These are phyloP conservation scores for Climacium dendroides DNA, from an alignment of 225 moss, liverwort and hornwort genomes.

Conservation along the genomic window DNA sequence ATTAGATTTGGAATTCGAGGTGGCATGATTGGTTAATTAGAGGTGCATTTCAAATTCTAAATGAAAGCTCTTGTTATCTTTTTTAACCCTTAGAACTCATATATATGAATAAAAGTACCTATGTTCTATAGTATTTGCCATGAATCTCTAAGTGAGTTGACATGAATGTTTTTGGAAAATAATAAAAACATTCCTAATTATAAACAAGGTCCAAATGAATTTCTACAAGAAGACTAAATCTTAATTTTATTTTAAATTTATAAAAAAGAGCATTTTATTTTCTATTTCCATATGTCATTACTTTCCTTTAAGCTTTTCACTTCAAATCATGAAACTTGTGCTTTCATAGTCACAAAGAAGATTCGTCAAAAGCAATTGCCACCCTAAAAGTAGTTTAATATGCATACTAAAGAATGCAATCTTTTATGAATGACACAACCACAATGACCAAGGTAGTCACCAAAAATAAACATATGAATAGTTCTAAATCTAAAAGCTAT, in stretches of 20 bases:
- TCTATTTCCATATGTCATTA: neutral
- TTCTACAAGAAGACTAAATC: neutral
- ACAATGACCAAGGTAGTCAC: too few species aligned
- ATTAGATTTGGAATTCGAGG: too few species aligned
- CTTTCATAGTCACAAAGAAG: neutral
- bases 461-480: neutral
- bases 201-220: neutral
- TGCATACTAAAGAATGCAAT: neutral
- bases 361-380: too few species aligned
- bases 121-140: neutral
- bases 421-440: neutral
- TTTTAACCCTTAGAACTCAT: accelerated
- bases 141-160: neutral
- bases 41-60: neutral
- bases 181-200: neutral
- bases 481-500: neutral
- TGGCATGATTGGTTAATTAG: too few species aligned
- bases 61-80: neutral
- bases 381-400: neutral
- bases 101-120: neutral
- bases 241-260: neutral
- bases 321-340: neutral
- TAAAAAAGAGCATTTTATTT: neutral
- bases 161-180: neutral
- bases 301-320: neutral